A percentile compares a stretch with the other conserved stretches of the same genome.
phyloP scores from a whole-genome alignment of 345 rosid genomes.

The Odontarrhena argentea region DNA sequence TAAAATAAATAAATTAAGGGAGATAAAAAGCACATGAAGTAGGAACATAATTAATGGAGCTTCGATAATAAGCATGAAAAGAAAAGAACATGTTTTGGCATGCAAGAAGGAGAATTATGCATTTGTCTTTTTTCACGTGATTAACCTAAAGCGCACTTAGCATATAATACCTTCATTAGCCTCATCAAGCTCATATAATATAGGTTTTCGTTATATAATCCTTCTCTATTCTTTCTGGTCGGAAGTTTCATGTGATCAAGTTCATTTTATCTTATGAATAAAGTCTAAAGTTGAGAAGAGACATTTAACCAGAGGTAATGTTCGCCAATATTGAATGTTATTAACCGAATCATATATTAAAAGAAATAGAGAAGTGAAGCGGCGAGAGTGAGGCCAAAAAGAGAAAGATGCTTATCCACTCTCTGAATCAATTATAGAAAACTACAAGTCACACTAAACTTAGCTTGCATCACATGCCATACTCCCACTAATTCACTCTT shows the following conservation, averaged over 20 bases:
- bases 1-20: not conserved
- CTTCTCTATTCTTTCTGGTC: slow-evolving; percentile 9
- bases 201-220: not conserved
- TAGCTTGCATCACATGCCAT: slow-evolving; percentile 46
- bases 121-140: slow-evolving; percentile 40
- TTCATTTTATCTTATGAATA: slow-evolving; percentile 13
- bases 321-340: slow-evolving; percentile 19
- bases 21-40: slow-evolving; percentile 35
- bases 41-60: slow-evolving; percentile 36
- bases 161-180: slow-evolving; percentile 29
- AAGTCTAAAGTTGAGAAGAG: not conserved
- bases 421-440: slow-evolving; percentile 36
- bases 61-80: slow-evolving; percentile 35
- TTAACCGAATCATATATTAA: slow-evolving; percentile 14
- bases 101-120: slow-evolving; percentile 33
- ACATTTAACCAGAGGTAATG: not conserved
- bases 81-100: slow-evolving; percentile 33
- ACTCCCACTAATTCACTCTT: slow-evolving; percentile 21
- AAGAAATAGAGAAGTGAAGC: slow-evolving; percentile 33
- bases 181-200: slow-evolving; percentile 16
- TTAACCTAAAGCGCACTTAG: slow-evolving; percentile 34
- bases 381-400: slow-evolving; percentile 43
- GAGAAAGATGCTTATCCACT: slow-evolving; percentile 41
- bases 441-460: slow-evolving; percentile 41
- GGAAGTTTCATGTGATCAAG: not conserved